A percentile compares a stretch with the other conserved stretches of the same genome.
Evolutionary conservation across 2,329 filamentous ascomycete genomes (phyloP).

Genomic region (Chaetomium sp.): DNA sequence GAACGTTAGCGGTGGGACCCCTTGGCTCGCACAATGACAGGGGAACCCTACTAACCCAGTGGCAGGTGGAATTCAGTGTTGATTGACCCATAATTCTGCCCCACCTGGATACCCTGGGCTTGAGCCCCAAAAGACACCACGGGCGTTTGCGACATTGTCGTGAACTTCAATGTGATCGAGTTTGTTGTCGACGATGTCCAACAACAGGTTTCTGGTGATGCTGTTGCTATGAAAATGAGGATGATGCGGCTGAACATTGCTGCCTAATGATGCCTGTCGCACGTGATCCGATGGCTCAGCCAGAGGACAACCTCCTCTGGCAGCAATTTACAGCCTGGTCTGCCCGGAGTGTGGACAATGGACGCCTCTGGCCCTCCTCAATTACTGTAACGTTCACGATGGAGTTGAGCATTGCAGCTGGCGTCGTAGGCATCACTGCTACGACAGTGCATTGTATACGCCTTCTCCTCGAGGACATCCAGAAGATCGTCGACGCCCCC

Average conservation of each 20-base stretch:
- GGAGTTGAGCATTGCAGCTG: slow-evolving; percentile 29
- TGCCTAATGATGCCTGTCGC: neutral
- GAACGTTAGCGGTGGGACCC: slow-evolving; percentile 8
- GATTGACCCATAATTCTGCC: slow-evolving; percentile 11
- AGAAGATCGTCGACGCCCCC: slow-evolving; percentile 29
- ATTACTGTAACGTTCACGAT: slow-evolving; percentile 5
- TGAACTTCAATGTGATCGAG: neutral
- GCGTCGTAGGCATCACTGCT: slow-evolving; percentile 27
- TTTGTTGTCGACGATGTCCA: neutral
- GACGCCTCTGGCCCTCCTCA: neutral
- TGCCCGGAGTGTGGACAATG: neutral
- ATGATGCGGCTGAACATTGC: neutral
- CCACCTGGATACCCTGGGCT: slow-evolving; percentile 8
- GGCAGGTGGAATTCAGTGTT: slow-evolving; percentile 13
- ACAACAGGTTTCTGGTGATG: neutral
- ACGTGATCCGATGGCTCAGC: neutral
- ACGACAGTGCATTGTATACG: slow-evolving; percentile 27
- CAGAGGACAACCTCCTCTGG: neutral
- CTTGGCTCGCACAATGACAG: too few species aligned
- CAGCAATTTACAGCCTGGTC: neutral
- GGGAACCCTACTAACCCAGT: slow-evolving; percentile 8
- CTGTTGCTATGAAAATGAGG: neutral
- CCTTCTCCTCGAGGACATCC: slow-evolving; percentile 29
- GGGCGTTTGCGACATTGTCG: neutral
- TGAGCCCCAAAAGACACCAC: slow-evolving; percentile 1